Percentiles rank a stretch among this genome's conserved stretches.
Evolutionary conservation across 2,329 filamentous ascomycete species (phyloP).

Genomic region (Phyllosticta ampelicida): DNA sequence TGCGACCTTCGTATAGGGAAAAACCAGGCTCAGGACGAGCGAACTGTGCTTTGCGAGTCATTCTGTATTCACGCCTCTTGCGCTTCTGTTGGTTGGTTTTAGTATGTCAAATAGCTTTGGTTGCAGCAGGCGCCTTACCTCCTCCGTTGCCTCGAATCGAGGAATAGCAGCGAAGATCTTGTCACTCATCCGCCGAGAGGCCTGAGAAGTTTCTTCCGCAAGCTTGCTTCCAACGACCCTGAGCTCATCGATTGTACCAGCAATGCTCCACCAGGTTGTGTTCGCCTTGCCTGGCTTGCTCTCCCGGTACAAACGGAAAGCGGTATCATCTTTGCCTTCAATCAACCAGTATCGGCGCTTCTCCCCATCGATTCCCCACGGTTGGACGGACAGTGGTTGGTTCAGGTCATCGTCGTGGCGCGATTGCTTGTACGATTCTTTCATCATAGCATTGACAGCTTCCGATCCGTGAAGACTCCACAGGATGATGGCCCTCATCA

Average conservation of each 20-base stretch:
- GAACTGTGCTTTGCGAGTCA: constrained; percentile 77
- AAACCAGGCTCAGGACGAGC: constrained; percentile 78
- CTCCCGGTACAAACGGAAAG: constrained; percentile 89
- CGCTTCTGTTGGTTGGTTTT: constrained; percentile 56
- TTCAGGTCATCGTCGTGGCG: constrained; percentile 71
- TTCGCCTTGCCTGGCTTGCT: constrained; percentile 69
- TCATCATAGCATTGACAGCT: constrained; percentile 66
- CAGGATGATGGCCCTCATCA: constrained; percentile 71
- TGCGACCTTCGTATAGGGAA: constrained; percentile 91
- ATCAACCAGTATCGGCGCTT: constrained; percentile 90
- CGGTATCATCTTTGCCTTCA: constrained; percentile 87
- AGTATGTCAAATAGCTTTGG: not conserved
- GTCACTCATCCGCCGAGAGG: constrained; percentile 65
- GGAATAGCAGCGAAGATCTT: constrained; percentile 72
- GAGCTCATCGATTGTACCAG: constrained; percentile 81
- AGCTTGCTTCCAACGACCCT: constrained; percentile 66
- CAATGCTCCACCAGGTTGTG: constrained; percentile 86
- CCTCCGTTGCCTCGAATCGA: constrained; percentile 85
- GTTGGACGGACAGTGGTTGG: constrained; percentile 78
- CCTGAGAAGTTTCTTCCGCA: constrained; percentile 66
- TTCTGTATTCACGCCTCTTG: constrained; percentile 81
- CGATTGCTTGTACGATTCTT: constrained; percentile 77
- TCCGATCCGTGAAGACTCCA: constrained; percentile 91
- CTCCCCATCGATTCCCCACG: constrained; percentile 82
- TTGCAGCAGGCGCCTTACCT: constrained; percentile 45